Base-by-base conservation (phyloP, 1,284 basidiomycete species). In the Cyathus pygmaeus region DNA sequence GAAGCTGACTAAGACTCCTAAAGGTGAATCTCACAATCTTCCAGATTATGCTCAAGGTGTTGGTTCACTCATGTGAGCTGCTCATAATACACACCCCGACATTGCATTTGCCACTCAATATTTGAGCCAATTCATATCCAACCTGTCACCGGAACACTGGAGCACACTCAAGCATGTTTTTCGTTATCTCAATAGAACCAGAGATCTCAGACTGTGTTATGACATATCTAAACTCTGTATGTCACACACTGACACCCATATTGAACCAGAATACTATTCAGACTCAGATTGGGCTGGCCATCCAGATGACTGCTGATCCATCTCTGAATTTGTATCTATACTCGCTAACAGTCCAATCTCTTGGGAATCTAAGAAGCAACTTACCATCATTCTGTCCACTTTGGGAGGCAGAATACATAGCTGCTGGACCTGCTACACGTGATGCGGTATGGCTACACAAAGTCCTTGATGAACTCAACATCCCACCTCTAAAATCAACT, bases 41-140 rank as follows among this genome's bases (percentile, higher is more conserved):
- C 17, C 26, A 0, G 52, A 62, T 44, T 50, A 69, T 3, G 73
- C 73, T 0, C 80, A 79, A 53, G 61, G 67, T 1, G 67, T 84
- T 19, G 79, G 83, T 4, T 73, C 63, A 3, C 73, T 85, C 1
- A 76, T 81, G 55, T 85, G 83, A 56, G 55, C 81, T 1, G 70
- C 75, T 1, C 61, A 77, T 15, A 73, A 63, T 1, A 80, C 81
- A 1, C 61, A 75, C 2, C 81, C 81, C 0, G 79, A 85, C 67
- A 80, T 85, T 26, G 55, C 77, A 0, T 80, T 69, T 59, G 73
- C 81, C 1, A 44, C 31, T 6, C 33, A 30, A 30, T 11, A 47
- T 10, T 24, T 55, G 10, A 21, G n/a, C 1, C 53, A 55, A 44
- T 55, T 41, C 24, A 31, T 55, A 27, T 42, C 46, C 26, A 7